These are phyloP conservation scores for Trichophyton benhamiae DNA, from an alignment of 2,329 filamentous ascomycete genomes.

Conservation along the genomic window DNA sequence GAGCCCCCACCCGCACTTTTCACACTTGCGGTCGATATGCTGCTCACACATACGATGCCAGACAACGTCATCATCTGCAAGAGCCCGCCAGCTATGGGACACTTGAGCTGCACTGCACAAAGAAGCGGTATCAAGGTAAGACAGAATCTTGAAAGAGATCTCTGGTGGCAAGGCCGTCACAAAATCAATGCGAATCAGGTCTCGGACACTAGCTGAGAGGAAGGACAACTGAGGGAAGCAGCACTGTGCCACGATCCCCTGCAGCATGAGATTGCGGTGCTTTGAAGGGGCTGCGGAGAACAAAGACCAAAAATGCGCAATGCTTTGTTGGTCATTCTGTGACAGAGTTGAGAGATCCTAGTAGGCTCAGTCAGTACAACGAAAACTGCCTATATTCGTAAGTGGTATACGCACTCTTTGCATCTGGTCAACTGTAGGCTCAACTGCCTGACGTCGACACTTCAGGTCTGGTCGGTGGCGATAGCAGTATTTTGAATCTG, in stretches of 20 bases:
- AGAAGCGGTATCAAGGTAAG: constrained; percentile 83
- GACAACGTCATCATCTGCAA: constrained; percentile 95
- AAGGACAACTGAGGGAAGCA: constrained; percentile 95
- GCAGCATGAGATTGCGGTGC: constrained; percentile 89
- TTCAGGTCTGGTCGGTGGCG: constrained; percentile 88
- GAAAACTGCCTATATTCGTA: neutral
- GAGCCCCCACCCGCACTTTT: constrained; percentile 89
- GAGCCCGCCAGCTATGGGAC: constrained; percentile 69
- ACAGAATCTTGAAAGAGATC: constrained; percentile 84
- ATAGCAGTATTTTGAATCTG: constrained; percentile 89
- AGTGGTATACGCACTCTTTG: constrained; percentile 54
- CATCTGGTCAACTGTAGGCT: constrained; percentile 89
- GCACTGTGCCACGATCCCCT: constrained; percentile 90
- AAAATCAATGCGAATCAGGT: constrained; percentile 97
- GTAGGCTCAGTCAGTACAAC: neutral
- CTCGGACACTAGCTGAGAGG: constrained; percentile 77
- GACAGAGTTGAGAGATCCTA: constrained; percentile 73
- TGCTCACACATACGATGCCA: constrained; percentile 99
- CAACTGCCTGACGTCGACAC: constrained; percentile 83
- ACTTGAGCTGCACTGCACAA: constrained; percentile 94
- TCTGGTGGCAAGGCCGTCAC: constrained; percentile 77
- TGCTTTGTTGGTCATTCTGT: constrained; percentile 79
- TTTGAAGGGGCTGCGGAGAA: constrained; percentile 92
- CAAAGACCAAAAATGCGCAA: constrained; percentile 93
- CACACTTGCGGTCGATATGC: constrained; percentile 86